A percentile compares a stretch with the other conserved stretches of the same genome.
Evolutionary conservation across 1,284 basidiomycete species (phyloP).

Genomic region (Pyrrhoderma lamaoense): DNA sequence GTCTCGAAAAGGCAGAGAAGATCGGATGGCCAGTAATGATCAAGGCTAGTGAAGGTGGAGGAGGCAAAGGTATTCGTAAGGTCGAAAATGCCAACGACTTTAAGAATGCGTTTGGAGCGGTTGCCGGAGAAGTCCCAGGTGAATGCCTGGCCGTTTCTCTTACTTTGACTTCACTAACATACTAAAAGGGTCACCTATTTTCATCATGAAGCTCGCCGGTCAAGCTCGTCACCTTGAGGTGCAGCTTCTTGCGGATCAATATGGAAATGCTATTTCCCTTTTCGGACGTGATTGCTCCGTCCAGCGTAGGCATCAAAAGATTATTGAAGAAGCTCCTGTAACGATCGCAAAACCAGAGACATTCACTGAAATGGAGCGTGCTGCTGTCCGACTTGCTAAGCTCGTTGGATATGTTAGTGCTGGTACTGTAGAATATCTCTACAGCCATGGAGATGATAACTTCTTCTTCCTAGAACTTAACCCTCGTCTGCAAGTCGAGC

Average conservation of each 20-base stretch:
- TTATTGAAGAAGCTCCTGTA: conserved; percentile 99
- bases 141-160: conserved; percentile 24
- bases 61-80: conserved; percentile 97
- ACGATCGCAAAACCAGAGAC: conserved; percentile 90
- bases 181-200: conserved; percentile 87
- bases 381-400: conserved; percentile 95
- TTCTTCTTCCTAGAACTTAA: conserved; percentile 99
- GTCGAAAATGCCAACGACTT: conserved; percentile 83
- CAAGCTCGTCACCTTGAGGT: conserved; percentile 97
- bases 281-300: conserved; percentile 99
- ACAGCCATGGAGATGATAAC: conserved; percentile 87
- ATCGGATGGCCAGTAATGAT: conserved; percentile 99
- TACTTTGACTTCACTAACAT: conserved; percentile 16
- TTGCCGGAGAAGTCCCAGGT: conserved; percentile 96
- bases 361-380: conserved; percentile 97
- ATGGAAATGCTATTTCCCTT: conserved; percentile 97
- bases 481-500: conserved; percentile 98
- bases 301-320: conserved; percentile 99
- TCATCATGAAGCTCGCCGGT: conserved; percentile 99
- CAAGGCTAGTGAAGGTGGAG: conserved; percentile 98
- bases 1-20: conserved; percentile 74
- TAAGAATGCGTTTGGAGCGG: conserved; percentile 91
- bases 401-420: conserved; percentile 99
- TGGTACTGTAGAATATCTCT: conserved; percentile 98
- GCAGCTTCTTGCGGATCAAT: conserved; percentile 97